Conservation (phyloP, 108 stramenopile species). For the Skeletonema menzelii region DNA sequence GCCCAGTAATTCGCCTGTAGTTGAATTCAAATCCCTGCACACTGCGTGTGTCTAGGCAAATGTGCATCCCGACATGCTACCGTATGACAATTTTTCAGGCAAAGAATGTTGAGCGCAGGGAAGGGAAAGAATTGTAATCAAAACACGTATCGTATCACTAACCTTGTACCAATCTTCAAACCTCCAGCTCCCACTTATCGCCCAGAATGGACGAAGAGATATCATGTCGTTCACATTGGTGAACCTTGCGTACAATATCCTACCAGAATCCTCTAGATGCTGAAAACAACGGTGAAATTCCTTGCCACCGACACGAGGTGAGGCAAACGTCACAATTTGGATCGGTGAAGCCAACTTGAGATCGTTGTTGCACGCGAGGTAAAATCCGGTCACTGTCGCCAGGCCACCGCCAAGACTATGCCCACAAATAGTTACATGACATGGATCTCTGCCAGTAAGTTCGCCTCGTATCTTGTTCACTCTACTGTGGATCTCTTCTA, state of each 20-base stretch:
- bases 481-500: constrained; percentile 2
- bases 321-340: constrained; percentile 13
- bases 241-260: constrained; percentile 7
- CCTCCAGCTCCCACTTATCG: constrained; percentile 11
- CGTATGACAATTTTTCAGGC: background rate
- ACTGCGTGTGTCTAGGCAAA: constrained; percentile 11
- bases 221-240: constrained; percentile 12
- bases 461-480: constrained; percentile 10
- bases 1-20: constrained; percentile 1
- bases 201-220: constrained; percentile 9
- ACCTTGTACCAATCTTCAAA: constrained; percentile 14
- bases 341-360: constrained; percentile 13
- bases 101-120: background rate
- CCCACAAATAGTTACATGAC: constrained; percentile 11
- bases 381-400: constrained; percentile 18
- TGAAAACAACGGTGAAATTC: constrained; percentile 14
- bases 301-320: constrained; percentile 13
- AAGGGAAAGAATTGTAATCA: background rate
- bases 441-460: background rate
- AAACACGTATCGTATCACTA: background rate
- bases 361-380: background rate
- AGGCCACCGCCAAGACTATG: constrained; percentile 10
- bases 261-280: constrained; percentile 9
- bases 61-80: constrained; percentile 17
- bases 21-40: constrained; percentile 2